Evolutionary conservation across 2,329 filamentous ascomycete species (phyloP).

Genomic region (Elsinoe ampelina): DNA sequence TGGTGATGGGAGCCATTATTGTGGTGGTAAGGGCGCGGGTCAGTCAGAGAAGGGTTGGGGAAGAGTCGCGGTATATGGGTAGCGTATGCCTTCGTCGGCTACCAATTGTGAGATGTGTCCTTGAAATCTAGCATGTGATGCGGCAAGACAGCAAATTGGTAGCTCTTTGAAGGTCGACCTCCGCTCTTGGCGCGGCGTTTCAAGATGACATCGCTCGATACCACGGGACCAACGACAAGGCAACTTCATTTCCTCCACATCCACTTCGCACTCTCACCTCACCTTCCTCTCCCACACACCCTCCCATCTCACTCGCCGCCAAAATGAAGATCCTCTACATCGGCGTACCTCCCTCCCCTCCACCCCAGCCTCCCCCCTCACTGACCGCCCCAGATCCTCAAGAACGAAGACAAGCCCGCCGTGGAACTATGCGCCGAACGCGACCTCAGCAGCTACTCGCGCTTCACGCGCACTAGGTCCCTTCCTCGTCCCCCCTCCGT

Average conservation of each 20-base stretch:
- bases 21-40: not conserved
- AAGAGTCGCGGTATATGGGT: not conserved
- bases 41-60: not conserved
- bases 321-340: slow-evolving; percentile 84
- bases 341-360: slow-evolving; percentile 51
- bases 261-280: not conserved
- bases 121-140: not conserved
- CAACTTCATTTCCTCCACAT: slow-evolving; percentile 1
- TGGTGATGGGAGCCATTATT: slow-evolving; percentile 54
- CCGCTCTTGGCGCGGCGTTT: slow-evolving; percentile 9
- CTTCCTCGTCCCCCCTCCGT: slow-evolving; percentile 14
- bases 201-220: slow-evolving; percentile 7
- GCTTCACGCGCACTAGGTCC: slow-evolving; percentile 67
- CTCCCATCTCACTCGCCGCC: slow-evolving; percentile 23
- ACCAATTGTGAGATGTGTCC: not conserved
- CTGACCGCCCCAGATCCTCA: slow-evolving; percentile 55
- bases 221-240: slow-evolving; percentile 1
- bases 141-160: not conserved
- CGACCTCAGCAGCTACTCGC: slow-evolving; percentile 68
- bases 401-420: slow-evolving; percentile 67
- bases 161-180: not conserved
- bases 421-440: slow-evolving; percentile 68
- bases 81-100: not conserved
- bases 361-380: slow-evolving; percentile 15
- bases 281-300: not conserved